Conservation (phyloP, 345 rosid species). For the Euphorbia lathyris region DNA sequence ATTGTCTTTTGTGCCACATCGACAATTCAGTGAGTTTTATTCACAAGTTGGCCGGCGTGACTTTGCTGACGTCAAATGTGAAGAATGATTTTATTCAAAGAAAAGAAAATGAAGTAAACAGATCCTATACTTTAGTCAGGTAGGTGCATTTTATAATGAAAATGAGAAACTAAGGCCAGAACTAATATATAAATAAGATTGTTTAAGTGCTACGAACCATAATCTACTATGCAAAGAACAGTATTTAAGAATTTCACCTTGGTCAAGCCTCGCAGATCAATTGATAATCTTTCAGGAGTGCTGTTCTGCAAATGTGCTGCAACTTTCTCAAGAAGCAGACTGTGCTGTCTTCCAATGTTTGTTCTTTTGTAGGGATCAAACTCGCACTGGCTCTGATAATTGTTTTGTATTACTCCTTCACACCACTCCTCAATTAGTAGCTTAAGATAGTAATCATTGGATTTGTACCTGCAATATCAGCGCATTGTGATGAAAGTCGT, state of each 20-base stretch:
- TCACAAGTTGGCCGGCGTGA: too few relatives aligned
- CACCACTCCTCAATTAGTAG: constrained; percentile 93
- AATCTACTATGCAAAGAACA: neutral
- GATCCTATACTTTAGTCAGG: too few relatives aligned
- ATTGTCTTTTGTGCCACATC: too few relatives aligned
- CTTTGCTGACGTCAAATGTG: too few relatives aligned
- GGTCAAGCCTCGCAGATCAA: constrained; percentile 79
- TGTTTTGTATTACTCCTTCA: constrained; percentile 77
- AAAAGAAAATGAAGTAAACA: too few relatives aligned
- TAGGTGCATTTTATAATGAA: neutral
- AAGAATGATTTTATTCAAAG: too few relatives aligned
- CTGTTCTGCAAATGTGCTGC: constrained; percentile 64
- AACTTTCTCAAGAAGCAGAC: constrained; percentile 75
- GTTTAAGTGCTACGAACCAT: neutral
- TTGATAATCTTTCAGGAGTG: constrained; percentile 48
- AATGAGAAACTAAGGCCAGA: neutral
- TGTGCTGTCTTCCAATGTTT: constrained; percentile 42
- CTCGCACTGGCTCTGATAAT: constrained; percentile 34
- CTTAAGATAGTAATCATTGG: constrained; percentile 81
- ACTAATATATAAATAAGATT: neutral
- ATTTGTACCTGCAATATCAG: constrained; percentile 54
- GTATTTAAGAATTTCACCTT: constrained; percentile 40
- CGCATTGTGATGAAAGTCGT: neutral
- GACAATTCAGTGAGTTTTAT: too few relatives aligned
- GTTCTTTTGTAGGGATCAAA: constrained; percentile 34